Evolutionary conservation across 176 grass and related monocot genomes (phyloP).

Genomic region (Cenchrus fungigraminus): DNA sequence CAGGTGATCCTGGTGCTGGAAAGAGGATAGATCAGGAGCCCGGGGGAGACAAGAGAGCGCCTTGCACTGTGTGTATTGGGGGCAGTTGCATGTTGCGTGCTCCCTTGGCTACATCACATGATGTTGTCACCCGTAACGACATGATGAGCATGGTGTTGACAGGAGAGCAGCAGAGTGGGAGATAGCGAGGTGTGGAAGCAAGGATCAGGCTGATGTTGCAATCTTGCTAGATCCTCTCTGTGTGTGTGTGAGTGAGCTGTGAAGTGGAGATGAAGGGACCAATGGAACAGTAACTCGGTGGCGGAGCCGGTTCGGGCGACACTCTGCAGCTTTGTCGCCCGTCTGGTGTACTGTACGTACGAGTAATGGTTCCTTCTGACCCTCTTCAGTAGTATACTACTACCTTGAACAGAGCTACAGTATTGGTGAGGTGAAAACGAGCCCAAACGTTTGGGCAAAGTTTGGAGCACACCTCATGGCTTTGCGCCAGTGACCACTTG

Average conservation of each 20-base stretch:
- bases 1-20: neutral
- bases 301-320: neutral
- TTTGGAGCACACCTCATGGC: neutral
- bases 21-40: neutral
- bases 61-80: neutral
- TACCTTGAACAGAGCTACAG: neutral
- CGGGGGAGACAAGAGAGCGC: neutral
- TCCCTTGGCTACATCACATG: slow-evolving; percentile 41
- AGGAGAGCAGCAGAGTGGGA: slow-evolving; percentile 8
- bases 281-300: neutral
- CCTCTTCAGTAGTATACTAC: no score
- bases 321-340: neutral
- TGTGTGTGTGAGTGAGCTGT: neutral
- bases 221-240: neutral
- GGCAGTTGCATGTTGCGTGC: slow-evolving; percentile 44
- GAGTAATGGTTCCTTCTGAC: neutral
- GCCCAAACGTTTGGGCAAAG: no score
- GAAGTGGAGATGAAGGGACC: neutral
- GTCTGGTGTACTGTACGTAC: neutral
- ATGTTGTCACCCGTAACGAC: slow-evolving; percentile 46
- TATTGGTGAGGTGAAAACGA: no score
- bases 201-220: slow-evolving; percentile 11
- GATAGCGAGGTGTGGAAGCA: slow-evolving; percentile 40
- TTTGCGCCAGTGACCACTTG: neutral
- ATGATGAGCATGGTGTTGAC: slow-evolving; percentile 15